A percentile compares a stretch with the other conserved stretches of the same genome.
phyloP scores from a whole-genome alignment of 1,284 basidiomycete genomes.

The Tilletia caries region DNA sequence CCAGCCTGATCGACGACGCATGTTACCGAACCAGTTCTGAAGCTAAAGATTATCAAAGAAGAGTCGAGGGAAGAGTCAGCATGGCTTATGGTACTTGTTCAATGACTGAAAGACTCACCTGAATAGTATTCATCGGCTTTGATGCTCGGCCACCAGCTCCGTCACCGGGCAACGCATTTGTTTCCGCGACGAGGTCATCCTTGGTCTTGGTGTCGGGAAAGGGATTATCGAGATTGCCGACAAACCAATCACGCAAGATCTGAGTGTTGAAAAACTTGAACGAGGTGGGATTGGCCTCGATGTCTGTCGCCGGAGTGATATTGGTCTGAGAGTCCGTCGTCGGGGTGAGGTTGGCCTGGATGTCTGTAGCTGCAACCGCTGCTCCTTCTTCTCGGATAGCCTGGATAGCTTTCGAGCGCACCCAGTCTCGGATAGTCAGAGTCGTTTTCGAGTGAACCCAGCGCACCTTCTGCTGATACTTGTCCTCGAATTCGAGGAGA shows the following conservation, averaged over 20 bases:
- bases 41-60: constrained; percentile 27
- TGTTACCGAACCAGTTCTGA: constrained; percentile 51
- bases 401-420: too few species aligned
- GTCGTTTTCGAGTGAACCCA: too few species aligned
- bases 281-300: too few species aligned
- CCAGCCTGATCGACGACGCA: constrained; percentile 48
- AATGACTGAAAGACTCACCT: neutral
- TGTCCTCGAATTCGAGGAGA: too few species aligned
- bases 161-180: constrained; percentile 22
- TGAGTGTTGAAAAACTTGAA: constrained; percentile 22
- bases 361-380: too few species aligned
- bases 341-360: too few species aligned
- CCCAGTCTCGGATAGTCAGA: too few species aligned
- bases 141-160: neutral
- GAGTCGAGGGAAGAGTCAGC: neutral
- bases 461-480: too few species aligned
- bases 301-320: too few species aligned
- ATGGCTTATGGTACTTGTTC: neutral
- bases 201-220: constrained; percentile 38
- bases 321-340: too few species aligned
- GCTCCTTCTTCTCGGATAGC: too few species aligned
- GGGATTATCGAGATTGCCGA: constrained; percentile 34
- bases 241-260: constrained; percentile 42
- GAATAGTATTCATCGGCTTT: neutral
- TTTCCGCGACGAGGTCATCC: constrained; percentile 27